Evolutionary conservation across 2,329 filamentous ascomycete species (phyloP).

Genomic region (Daldinia sp.): DNA sequence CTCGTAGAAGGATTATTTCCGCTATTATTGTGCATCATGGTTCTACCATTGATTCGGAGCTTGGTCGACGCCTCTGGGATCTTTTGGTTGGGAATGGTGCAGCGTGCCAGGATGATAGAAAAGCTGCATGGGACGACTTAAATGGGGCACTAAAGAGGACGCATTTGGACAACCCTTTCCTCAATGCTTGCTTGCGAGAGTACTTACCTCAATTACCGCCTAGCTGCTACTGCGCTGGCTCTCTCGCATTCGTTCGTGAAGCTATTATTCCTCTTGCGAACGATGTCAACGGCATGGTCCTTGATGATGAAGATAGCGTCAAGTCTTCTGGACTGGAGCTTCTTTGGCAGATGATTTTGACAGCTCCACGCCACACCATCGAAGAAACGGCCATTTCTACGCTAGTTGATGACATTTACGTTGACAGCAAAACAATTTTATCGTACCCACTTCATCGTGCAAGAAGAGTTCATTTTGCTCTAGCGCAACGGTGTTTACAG

Average conservation of each 20-base stretch:
- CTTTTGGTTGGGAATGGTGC: constrained; percentile 75
- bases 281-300: constrained; percentile 57
- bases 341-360: constrained; percentile 86
- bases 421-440: constrained; percentile 67
- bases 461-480: constrained; percentile 71
- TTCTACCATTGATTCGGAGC: constrained; percentile 71
- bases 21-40: constrained; percentile 69
- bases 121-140: constrained; percentile 77
- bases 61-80: constrained; percentile 77
- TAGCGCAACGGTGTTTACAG: constrained; percentile 79
- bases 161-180: constrained; percentile 66
- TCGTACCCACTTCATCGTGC: constrained; percentile 63
- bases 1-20: constrained; percentile 68
- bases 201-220: constrained; percentile 70
- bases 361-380: constrained; percentile 72
- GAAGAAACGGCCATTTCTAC: constrained; percentile 76
- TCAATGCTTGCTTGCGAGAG: constrained; percentile 64
- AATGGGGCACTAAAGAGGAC: constrained; percentile 59
- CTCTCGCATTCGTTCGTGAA: constrained; percentile 72
- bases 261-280: constrained; percentile 62
- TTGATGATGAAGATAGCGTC: constrained; percentile 65
- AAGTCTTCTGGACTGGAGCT: constrained; percentile 72
- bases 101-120: constrained; percentile 70
- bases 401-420: constrained; percentile 78
- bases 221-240: constrained; percentile 68